Evolutionary conservation across 805 yeast genomes (phyloP).

Genomic region (Debaryomyces castellii): DNA sequence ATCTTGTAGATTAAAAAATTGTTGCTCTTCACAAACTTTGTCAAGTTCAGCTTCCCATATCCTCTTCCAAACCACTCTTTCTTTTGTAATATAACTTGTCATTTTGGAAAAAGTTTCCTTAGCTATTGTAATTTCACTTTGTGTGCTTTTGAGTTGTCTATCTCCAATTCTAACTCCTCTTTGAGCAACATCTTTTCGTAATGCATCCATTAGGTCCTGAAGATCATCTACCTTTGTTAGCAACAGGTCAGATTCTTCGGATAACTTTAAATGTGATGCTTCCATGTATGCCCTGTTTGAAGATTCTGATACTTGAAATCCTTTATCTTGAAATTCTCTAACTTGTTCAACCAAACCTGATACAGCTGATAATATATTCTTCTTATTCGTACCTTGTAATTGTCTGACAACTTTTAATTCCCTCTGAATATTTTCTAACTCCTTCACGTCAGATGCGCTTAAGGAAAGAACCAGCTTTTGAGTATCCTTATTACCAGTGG

Average conservation of each 20-base stretch:
- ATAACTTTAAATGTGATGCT: conserved; percentile 66
- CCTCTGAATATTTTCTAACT: conserved; percentile 46
- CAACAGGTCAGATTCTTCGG: conserved; percentile 72
- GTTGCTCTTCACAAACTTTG: conserved; percentile 90
- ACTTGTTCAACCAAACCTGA: conserved; percentile 45
- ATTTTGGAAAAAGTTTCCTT: conserved; percentile 50
- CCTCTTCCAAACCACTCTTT: conserved; percentile 82
- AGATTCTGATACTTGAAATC: conserved; percentile 36
- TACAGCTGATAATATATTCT: conserved; percentile 41
- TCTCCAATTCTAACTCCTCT: conserved; percentile 82
- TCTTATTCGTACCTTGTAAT: conserved; percentile 45
- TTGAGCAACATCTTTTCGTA: conserved; percentile 87
- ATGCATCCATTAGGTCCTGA: conserved; percentile 86
- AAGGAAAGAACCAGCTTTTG: background rate
- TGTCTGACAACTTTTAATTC: conserved; percentile 64
- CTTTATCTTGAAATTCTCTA: conserved; percentile 49
- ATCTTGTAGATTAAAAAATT: conserved; percentile 85
- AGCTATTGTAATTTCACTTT: conserved; percentile 64
- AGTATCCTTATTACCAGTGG: background rate
- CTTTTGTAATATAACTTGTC: conserved; percentile 61
- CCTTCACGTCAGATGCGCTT: conserved; percentile 15
- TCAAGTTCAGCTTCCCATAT: conserved; percentile 92
- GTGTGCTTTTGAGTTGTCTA: conserved; percentile 66
- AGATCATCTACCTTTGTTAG: conserved; percentile 84
- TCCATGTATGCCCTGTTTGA: conserved; percentile 65